Base-by-base conservation (phyloP, 208 protist genomes). In the Novymonas esmeraldas region DNA sequence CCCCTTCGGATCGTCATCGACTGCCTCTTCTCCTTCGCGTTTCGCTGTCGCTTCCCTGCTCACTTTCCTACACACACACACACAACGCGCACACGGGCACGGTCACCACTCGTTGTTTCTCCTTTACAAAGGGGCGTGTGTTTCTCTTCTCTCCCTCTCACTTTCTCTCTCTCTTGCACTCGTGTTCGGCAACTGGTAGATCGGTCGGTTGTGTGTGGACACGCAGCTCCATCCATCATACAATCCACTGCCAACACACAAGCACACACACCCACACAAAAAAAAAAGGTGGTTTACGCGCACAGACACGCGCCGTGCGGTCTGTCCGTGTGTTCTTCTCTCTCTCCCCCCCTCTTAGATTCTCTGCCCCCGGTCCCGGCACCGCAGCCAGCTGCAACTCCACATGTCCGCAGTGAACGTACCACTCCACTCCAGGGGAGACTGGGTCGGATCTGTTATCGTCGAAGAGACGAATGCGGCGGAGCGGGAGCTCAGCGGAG, bases 401-500 rank as follows among this genome's bases (percentile, higher is more conserved):
- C 33, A 1, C 3, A 76, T 76, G 70, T 58, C 62, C 20, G 20
- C 22, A 1, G 45, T 68, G 1, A 59, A 49, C 56, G 24, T 39
- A 7, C 55, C 31, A 24, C 44, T 46, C 6, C 48, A 36, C 48
- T 20, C 49, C 11, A 18, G 18, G 14, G 18, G 41, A 13, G 56
- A 64, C 22, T 39, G 45, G 13, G 49, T 60, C 26, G 56, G 56
- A 45, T 52, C 26, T 38, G 16, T 46, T 9, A 46, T 59, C 38
- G 29, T 68, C 13, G 46, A 64, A 26, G 70, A 64, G 52, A 31
- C 9, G 36, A 65, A 33, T 24, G 56, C 69, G 16, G 41, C 54
- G 22, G 70, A 76, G 49, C 62, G 61, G 28, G 42, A 70, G 52
- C 56, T 76, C 31, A 64, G 70, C 42, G 31, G 28, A 1, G 59